These are phyloP conservation scores for Purpureocillium takamizusanense DNA, from an alignment of 2,329 filamentous ascomycete genomes.

Conservation along the genomic window DNA sequence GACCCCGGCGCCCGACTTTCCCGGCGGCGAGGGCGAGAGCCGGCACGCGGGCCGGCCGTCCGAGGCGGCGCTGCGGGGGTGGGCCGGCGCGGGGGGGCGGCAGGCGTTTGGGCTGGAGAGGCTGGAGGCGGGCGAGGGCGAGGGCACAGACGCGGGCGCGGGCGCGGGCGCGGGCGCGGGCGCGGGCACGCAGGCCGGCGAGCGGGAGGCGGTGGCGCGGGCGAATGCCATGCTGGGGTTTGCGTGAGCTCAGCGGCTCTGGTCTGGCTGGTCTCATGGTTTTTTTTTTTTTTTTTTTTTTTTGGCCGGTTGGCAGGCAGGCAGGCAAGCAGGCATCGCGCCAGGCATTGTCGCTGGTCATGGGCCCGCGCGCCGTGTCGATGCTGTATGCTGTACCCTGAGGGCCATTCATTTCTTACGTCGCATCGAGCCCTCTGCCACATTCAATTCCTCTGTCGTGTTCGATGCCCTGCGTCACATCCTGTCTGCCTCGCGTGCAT, in stretches of 20 bases:
- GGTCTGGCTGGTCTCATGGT: too few relatives aligned
- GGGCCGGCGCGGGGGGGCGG: conserved; percentile 22
- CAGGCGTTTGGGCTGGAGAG: conserved; percentile 36
- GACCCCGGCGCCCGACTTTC: conserved; percentile 61
- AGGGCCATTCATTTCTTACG: too few relatives aligned
- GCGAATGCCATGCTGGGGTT: conserved; percentile 39
- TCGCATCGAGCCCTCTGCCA: too few relatives aligned
- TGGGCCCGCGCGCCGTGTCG: too few relatives aligned
- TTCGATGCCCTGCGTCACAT: too few relatives aligned
- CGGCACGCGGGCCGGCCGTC: conserved; percentile 39
- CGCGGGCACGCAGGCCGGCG: conserved; percentile 22
- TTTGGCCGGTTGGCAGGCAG: too few relatives aligned
- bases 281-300: too few relatives aligned
- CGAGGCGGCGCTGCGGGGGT: conserved; percentile 24
- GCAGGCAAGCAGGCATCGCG: too few relatives aligned
- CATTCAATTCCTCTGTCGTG: too few relatives aligned
- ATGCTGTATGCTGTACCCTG: too few relatives aligned
- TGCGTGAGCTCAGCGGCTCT: conserved; percentile 4
- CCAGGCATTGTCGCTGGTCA: too few relatives aligned
- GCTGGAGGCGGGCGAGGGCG: conserved; percentile 17
- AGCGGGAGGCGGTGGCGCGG: conserved; percentile 23
- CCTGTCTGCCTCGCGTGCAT: too few relatives aligned
- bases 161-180: conserved; percentile 24
- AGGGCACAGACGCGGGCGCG: conserved; percentile 24
- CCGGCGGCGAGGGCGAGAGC: conserved; percentile 60